Conservation (phyloP, 1,284 basidiomycete genomes). For the Hemileia vastatrix region DNA sequence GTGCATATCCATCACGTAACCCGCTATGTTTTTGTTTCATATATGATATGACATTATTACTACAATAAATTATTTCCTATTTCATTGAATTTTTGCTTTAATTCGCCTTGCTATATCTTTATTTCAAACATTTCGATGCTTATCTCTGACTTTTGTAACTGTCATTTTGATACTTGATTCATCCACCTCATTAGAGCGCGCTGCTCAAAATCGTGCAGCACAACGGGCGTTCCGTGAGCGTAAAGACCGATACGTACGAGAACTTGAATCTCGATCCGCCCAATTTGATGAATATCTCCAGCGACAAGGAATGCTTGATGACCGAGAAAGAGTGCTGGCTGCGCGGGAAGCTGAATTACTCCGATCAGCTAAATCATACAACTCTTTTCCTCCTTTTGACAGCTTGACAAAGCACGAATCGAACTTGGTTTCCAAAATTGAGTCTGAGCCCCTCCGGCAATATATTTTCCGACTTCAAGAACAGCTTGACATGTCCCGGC, state of each 20-base stretch:
- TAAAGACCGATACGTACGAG: slow-evolving; percentile 16
- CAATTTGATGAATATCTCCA: slow-evolving; percentile 11
- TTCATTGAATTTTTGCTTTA: background rate
- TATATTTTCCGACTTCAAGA: too few relatives aligned
- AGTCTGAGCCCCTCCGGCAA: too few relatives aligned
- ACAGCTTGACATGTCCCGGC: too few relatives aligned
- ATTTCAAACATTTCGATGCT: too few relatives aligned
- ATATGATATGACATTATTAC: background rate
- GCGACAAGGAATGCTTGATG: background rate
- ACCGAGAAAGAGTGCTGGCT: slow-evolving; percentile 6
- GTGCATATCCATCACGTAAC: too few relatives aligned
- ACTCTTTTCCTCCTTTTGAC: too few relatives aligned
- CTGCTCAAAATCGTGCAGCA: slow-evolving; percentile 21
- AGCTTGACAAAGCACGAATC: too few relatives aligned
- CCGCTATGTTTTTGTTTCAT: too few relatives aligned
- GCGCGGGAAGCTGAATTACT: slow-evolving; percentile 12
- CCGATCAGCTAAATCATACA: too few relatives aligned
- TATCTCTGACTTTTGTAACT: too few relatives aligned
- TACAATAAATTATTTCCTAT: background rate
- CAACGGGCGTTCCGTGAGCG: slow-evolving; percentile 21
- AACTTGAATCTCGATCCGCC: slow-evolving; percentile 7
- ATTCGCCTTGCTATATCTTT: background rate
- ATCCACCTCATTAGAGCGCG: slow-evolving; percentile 16
- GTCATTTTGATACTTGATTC: too few relatives aligned
- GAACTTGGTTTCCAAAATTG: too few relatives aligned